Evolutionary conservation across 371 early-diverging fungal species (phyloP), one percentile per base, ranked within the genome.

Genomic region (Basidiobolus meristosporus): DNA sequence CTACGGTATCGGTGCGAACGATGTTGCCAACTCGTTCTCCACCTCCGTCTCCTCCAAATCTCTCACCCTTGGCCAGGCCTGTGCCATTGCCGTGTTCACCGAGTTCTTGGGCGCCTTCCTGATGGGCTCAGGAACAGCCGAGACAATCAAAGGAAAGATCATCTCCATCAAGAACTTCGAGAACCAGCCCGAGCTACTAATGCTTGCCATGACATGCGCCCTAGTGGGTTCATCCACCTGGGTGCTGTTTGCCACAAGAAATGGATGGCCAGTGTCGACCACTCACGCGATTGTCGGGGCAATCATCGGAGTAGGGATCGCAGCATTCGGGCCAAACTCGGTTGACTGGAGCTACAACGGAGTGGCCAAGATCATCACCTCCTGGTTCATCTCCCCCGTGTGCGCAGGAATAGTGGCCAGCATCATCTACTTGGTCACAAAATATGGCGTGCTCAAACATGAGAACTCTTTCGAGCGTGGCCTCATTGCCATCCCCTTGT

Each of bases 1-100:
- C 22, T 75, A 54, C 41, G 68, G 77, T 43, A 77, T 80, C 40
- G 87, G 89, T 34, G 85, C 90, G 28, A 89, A 89, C 54, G 90
- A 89, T 56, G 86, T 89, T 18, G 74, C 85, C 42, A 87, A 90
- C 53, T 70, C 81, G 6, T 89, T 85, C 52, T 79, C 87, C 15
- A 77, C 83, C 7, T 77, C 86, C 12, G 84, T 87, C 17, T 77
- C 76, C 7, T 76, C 87, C 0, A 73, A 77, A 9, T 75, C 89
- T 15, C 43, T 89, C 38, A 76, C 76, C 14, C 53, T 86, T 37
- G 49, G 46, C 10, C 77, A 80, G 53, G 89, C 89, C 4, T 70
- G 70, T 52, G 45, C 65, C 26, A 73, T 85, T 41, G 89, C 88
- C 36, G 56, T 78, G 39, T 77, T 86, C 40, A 79, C 84, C n/a